Conservation (phyloP, 129 eudicot genomes). For the Sambucus nigra region DNA sequence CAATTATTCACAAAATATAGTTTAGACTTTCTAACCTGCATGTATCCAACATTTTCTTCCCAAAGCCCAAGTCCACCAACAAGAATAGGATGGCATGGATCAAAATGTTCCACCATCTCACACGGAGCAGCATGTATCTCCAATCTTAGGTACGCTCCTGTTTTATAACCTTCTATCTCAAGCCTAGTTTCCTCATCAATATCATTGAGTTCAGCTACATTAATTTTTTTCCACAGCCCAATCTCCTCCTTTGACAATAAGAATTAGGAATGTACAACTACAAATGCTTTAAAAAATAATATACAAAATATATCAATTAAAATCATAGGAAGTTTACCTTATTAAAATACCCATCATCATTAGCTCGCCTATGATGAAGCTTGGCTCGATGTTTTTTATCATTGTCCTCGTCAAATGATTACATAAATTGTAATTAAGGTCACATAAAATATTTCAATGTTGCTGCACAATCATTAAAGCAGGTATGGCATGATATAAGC, state of each 20-base stretch:
- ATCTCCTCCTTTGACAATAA: constrained; percentile 77
- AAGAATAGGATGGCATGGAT: constrained; percentile 83
- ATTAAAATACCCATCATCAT: constrained; percentile 56
- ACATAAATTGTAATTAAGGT: constrained; percentile 58
- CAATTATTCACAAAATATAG: background rate
- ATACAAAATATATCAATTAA: background rate
- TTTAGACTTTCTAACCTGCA: constrained; percentile 57
- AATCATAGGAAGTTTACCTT: constrained; percentile 42
- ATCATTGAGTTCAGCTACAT: constrained; percentile 74
- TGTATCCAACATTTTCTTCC: constrained; percentile 93
- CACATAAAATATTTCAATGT: constrained; percentile 3
- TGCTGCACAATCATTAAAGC: too few relatives aligned
- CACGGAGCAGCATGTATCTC: constrained; percentile 75
- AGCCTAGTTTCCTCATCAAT: constrained; percentile 75
- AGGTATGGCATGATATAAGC: too few relatives aligned
- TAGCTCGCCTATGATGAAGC: too few relatives aligned
- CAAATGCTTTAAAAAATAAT: background rate
- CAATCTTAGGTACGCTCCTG: constrained; percentile 81
- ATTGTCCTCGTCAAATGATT: constrained; percentile 54
- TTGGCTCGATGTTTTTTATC: constrained; percentile 41
- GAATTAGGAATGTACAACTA: background rate
- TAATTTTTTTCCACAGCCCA: constrained; percentile 72
- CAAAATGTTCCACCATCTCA: constrained; percentile 96
- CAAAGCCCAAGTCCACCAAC: constrained; percentile 88
- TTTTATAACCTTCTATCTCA: constrained; percentile 83